phyloP scores from a whole-genome alignment of 2,329 filamentous ascomycete species.

The Aspergillus persii region DNA sequence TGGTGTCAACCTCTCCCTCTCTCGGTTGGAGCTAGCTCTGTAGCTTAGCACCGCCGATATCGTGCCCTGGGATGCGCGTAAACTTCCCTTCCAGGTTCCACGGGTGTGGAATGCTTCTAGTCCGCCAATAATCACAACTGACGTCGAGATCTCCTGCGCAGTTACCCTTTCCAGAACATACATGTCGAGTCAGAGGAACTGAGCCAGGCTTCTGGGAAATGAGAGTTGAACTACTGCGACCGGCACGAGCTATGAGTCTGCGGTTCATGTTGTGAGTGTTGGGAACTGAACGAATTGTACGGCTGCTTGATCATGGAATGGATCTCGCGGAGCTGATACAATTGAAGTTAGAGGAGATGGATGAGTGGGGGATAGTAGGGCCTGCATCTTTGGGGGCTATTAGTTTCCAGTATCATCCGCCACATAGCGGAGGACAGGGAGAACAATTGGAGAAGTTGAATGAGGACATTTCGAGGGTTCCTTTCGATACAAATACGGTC shows the following conservation, averaged over 20 bases:
- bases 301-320: conserved; percentile 20
- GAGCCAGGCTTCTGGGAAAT: conserved; percentile 19
- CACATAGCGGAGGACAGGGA: not conserved
- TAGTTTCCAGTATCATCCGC: conserved; percentile 12
- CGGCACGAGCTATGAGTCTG: conserved; percentile 20
- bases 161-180: conserved; percentile 9
- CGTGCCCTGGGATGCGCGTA: conserved; percentile 27
- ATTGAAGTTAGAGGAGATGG: not conserved
- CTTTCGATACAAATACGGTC: not conserved
- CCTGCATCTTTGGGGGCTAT: conserved; percentile 9
- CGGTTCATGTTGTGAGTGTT: conserved; percentile 22
- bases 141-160: conserved; percentile 14
- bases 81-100: conserved; percentile 27
- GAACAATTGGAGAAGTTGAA: conserved; percentile 9
- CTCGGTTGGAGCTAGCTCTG: conserved; percentile 5
- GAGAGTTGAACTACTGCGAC: conserved; percentile 20
- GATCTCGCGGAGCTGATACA: conserved; percentile 1
- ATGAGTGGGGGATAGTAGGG: conserved; percentile 8
- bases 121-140: conserved; percentile 11
- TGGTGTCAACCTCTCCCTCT: conserved; percentile 19
- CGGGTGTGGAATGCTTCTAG: conserved; percentile 23
- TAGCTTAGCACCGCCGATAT: conserved; percentile 19
- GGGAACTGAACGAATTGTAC: conserved; percentile 15
- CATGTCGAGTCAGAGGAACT: conserved; percentile 1
- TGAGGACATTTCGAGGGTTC: not conserved